Evolutionary conservation across 768 basidiomycete genomes (phyloP), one percentile per base, ranked within the genome.

Genomic region (Auricularia sp.): DNA sequence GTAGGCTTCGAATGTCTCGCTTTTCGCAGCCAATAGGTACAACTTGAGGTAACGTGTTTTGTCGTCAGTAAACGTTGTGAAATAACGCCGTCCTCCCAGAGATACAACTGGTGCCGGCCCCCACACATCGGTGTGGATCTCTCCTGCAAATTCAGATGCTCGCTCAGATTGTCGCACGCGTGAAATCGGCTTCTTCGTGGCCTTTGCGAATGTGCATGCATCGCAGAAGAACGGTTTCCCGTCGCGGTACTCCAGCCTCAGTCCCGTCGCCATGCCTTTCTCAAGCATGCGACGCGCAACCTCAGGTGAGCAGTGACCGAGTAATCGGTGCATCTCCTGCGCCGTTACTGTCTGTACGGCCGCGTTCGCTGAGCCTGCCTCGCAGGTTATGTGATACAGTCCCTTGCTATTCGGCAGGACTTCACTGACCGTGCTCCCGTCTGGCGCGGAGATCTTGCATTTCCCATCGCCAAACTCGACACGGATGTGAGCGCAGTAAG

Each of bases 191-290:
- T 77, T 76, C 0, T 36, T 39, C 35, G 65, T 64, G 10, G 73
- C 71, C 66, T 82, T 83, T 1, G 74, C 80, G 64, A 77, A 78
- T 1, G 78, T 68, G 61, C 82, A 83, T 0, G 78, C 76, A 16
- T 80, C 72, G 66, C 82, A 83, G 29, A 74, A 72, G 59, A 72
- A 69, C 6, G 70, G 64, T 3, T 72, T 64, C 0, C 54, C 68
- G 3, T 68, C 18, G 8, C 5, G 11, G 3, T 16, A 35, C 33
- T 64, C 64, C 21, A 64, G 36, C 2, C 18, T 1, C 24, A 64
- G 54, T 3, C 64, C 64, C 35, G 35, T 59, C 21, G 58, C 64
- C 34, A 64, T 33, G 18, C 54, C 54, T 8, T 64, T 59, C 24
- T 34, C 59, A 34, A 56, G 33, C 36, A 64, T 34, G 18, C 24